Conservation (phyloP, 306 rosid species). For the Fragaria ananassa region DNA sequence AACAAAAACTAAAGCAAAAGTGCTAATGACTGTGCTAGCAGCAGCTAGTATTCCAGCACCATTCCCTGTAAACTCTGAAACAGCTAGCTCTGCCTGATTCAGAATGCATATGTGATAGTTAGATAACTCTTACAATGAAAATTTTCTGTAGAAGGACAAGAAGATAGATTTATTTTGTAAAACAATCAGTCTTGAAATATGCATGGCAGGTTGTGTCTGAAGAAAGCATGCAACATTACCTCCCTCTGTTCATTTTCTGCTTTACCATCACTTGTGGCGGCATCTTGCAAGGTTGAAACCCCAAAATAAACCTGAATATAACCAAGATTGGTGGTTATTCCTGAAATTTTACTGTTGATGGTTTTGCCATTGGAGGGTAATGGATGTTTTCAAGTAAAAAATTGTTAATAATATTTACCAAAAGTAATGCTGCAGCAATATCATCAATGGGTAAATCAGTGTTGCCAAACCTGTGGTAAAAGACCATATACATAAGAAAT, state of each 20-base stretch:
- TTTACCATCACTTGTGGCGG: slow-evolving; percentile 70
- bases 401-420: slow-evolving; percentile 45
- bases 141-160: slow-evolving; percentile 6
- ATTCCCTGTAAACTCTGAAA: slow-evolving; percentile 81
- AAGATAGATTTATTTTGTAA: background rate
- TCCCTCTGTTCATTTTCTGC: slow-evolving; percentile 96
- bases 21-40: slow-evolving; percentile 72
- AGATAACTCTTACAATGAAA: slow-evolving; percentile 3
- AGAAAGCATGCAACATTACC: slow-evolving; percentile 42
- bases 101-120: slow-evolving; percentile 32
- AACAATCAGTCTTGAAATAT: background rate
- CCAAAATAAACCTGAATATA: slow-evolving; percentile 83
- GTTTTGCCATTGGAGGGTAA: slow-evolving; percentile 3
- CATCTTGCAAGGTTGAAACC: slow-evolving; percentile 87
- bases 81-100: slow-evolving; percentile 92
- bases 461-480: slow-evolving; percentile 74
- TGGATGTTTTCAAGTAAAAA: slow-evolving; percentile 8
- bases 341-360: slow-evolving; percentile 21
- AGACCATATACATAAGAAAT: slow-evolving; percentile 15
- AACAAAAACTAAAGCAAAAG: slow-evolving; percentile 81
- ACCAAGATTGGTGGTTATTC: slow-evolving; percentile 13
- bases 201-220: background rate
- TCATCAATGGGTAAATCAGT: slow-evolving; percentile 92
- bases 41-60: slow-evolving; percentile 82
- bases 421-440: slow-evolving; percentile 82